Evolutionary conservation across 1,284 basidiomycete genomes (phyloP).

Genomic region (Trametes versicolor): DNA sequence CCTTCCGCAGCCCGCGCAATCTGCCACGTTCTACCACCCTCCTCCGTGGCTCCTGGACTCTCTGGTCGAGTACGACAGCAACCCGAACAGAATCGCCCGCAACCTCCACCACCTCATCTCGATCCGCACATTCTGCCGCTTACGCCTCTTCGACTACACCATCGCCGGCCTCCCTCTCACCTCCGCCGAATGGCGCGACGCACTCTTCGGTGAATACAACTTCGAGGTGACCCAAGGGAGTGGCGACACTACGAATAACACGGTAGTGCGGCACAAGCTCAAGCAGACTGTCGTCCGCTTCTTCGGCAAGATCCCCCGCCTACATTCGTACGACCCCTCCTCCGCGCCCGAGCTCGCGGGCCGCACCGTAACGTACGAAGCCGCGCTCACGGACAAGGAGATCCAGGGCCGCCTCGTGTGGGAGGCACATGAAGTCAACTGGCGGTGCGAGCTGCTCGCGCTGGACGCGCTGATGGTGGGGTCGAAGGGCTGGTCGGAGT

Average conservation of each 20-base stretch:
- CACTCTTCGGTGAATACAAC: slow-evolving; percentile 18
- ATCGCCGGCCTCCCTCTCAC: slow-evolving; percentile 12
- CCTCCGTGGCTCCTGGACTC: slow-evolving; percentile 15
- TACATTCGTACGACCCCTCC: neutral
- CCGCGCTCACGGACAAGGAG: neutral
- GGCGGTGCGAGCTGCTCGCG: slow-evolving; percentile 7
- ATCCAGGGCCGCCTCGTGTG: slow-evolving; percentile 7
- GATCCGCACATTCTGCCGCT: slow-evolving; percentile 14
- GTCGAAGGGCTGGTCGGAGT: neutral
- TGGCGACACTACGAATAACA: neutral
- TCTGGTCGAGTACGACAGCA: neutral
- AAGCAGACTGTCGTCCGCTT: neutral
- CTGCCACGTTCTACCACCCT: slow-evolving; percentile 16
- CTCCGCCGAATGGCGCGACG: slow-evolving; percentile 19
- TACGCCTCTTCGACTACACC: slow-evolving; percentile 13
- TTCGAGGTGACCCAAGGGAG: neutral
- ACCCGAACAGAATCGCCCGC: neutral
- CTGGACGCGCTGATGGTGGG: slow-evolving; percentile 10
- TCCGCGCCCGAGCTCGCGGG: neutral
- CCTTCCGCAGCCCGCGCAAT: slow-evolving; percentile 1
- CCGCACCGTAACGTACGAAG: neutral
- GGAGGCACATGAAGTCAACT: slow-evolving; percentile 19
- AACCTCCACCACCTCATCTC: neutral
- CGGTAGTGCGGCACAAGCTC: neutral
- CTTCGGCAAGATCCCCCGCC: neutral